A percentile compares a stretch with the other conserved stretches of the same genome.
Evolutionary conservation across 768 basidiomycete genomes (phyloP).

Genomic region (Xanthoconium stramineum): DNA sequence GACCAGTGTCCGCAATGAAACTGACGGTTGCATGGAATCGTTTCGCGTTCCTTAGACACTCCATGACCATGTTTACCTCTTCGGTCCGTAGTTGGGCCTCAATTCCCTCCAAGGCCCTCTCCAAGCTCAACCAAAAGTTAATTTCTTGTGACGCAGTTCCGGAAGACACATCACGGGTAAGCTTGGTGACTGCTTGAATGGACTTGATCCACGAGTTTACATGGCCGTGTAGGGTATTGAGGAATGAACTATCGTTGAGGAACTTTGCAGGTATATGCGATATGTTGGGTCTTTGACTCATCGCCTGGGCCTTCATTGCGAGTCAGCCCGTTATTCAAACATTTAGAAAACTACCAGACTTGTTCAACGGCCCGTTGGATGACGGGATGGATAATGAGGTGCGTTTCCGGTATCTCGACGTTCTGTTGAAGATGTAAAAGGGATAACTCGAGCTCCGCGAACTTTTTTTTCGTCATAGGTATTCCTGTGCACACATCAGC

Average conservation of each 20-base stretch:
- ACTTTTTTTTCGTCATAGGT: conserved; percentile 99
- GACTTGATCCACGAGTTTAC: conserved; percentile 99
- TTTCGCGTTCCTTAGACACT: conserved; percentile 92
- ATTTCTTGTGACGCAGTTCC: conserved; percentile 98
- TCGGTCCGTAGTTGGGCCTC: conserved; percentile 89
- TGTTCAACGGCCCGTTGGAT: conserved; percentile 87
- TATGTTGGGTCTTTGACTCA: conserved; percentile 64
- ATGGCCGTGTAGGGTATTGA: conserved; percentile 89
- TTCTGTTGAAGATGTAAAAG: conserved; percentile 96
- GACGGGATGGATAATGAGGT: conserved; percentile 85
- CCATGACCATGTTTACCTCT: conserved; percentile 90
- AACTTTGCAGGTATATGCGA: conserved; percentile 70
- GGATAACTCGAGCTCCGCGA: conserved; percentile 94
- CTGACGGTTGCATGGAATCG: conserved; percentile 96
- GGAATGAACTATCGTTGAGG: conserved; percentile 84
- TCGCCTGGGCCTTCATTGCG: conserved; percentile 40
- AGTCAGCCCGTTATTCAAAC: conserved; percentile 31
- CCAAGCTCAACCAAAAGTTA: conserved; percentile 97
- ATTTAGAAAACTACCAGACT: conserved; percentile 24
- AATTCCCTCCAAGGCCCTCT: conserved; percentile 89
- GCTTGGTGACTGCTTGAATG: conserved; percentile 93
- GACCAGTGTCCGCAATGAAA: conserved; percentile 95
- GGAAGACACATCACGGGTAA: conserved; percentile 88
- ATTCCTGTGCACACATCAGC: conserved; percentile 51
- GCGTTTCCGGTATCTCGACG: conserved; percentile 97